Evolutionary conservation across 768 basidiomycete genomes (phyloP), one percentile per base, ranked within the genome.

Genomic region (Auricularia cornea): DNA sequence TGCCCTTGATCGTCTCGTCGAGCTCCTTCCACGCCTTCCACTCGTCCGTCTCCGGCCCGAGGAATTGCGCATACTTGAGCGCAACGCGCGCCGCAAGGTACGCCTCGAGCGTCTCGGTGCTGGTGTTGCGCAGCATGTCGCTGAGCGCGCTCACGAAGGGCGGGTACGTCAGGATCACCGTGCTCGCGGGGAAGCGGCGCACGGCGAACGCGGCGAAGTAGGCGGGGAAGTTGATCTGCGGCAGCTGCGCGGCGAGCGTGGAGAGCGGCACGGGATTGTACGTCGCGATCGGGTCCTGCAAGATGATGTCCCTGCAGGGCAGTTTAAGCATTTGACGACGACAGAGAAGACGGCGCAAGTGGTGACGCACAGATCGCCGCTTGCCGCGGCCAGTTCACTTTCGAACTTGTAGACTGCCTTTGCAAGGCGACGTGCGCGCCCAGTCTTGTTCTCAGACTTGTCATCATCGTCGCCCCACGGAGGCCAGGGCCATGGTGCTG

Each of bases 181-280:
- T 82, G 26, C 80, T 76, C 1, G 77, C 76, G 1, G 91, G 92
- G 77, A 85, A 92, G 48, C 79, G 77, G 33, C 92, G 85, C 26
- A 92, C 88, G 0, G 89, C 83, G 71, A 92, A 95, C 1, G 90
- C 79, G 0, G 96, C 83, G 64, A 98, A 87, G 74, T 97, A 99
- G n/a, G 84, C 80, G 1, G 83, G 79, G 73, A 96, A 92, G 66
- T 90, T 79, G 66, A 99, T 83, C 71, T 93, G 84, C 1, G 89
- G 83, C 3, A 98, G 76, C 1, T 83, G 76, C 20, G 79, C 77
- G 31, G 85, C 86, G 63, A 98, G 82, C 41, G 89, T 87, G 18
- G 81, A 78, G 62, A 94, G 77, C 2, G 83, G 78, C 48, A 83
- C 80, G 5, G 93, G 94, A 72, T 98, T 98, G 75, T 99, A 98